Conservation (phyloP, 495 filamentous ascomycete species). For the Achaetomiella virescens region DNA sequence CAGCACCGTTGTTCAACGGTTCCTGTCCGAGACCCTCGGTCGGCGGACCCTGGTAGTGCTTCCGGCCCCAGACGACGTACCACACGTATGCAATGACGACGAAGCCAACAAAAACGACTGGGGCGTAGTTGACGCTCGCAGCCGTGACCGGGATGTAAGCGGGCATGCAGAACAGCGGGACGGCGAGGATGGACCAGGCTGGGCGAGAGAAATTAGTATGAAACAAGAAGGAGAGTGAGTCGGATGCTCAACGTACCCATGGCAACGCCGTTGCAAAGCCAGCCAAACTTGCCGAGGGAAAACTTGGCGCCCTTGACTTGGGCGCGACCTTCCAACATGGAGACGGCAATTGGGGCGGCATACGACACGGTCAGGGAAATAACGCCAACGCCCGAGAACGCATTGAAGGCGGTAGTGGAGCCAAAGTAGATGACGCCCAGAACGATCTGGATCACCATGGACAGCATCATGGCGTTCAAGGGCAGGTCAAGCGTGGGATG, state of each 20-base stretch:
- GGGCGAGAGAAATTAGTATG: background rate
- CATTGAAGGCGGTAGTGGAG: constrained; percentile 47
- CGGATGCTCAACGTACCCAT: constrained; percentile 39
- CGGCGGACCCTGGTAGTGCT: constrained; percentile 64
- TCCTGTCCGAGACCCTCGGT: constrained; percentile 19
- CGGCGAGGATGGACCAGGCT: constrained; percentile 57
- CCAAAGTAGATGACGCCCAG: constrained; percentile 50
- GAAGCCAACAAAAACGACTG: constrained; percentile 57
- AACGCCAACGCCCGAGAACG: constrained; percentile 58
- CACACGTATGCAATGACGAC: constrained; percentile 42
- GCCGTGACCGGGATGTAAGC: constrained; percentile 53
- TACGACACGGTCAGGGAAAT: constrained; percentile 55
- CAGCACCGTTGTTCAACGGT: background rate
- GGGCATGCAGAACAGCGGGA: constrained; percentile 62
- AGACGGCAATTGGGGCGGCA: constrained; percentile 51
- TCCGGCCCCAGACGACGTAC: constrained; percentile 53
- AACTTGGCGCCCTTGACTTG: constrained; percentile 51
- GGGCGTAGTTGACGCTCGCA: constrained; percentile 58
- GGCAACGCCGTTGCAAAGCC: constrained; percentile 50
- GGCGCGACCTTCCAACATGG: constrained; percentile 43
- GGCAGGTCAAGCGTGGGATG: constrained; percentile 43
- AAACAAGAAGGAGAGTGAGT: constrained; percentile 9
- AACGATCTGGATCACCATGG: constrained; percentile 41
- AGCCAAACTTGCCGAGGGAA: constrained; percentile 50
- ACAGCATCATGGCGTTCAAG: constrained; percentile 47